These are phyloP conservation scores for Botrytis cinerea DNA, from an alignment of 2,329 filamentous ascomycete species.

Conservation along the genomic window DNA sequence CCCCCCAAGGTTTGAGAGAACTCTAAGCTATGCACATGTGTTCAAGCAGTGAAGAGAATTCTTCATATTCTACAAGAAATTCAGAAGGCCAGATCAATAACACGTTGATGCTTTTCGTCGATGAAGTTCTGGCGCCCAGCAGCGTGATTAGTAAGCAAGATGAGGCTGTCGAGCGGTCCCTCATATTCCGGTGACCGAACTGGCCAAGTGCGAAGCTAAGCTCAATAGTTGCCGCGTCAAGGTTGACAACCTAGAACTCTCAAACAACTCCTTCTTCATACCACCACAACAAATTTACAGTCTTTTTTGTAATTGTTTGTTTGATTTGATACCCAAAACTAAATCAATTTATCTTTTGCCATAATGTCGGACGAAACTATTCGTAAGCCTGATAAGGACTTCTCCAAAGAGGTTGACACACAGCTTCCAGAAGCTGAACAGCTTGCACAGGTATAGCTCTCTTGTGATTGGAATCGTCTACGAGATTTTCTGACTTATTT, in stretches of 20 bases:
- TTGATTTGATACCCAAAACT: constrained; percentile 6
- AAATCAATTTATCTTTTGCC: constrained; percentile 16
- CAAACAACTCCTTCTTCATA: constrained; percentile 13
- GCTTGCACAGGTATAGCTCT: constrained; percentile 71
- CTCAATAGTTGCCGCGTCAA: constrained; percentile 25
- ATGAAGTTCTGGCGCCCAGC: not conserved
- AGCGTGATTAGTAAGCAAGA: constrained; percentile 7
- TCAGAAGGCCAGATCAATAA: not conserved
- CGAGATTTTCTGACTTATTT: constrained; percentile 32
- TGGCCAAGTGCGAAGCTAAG: constrained; percentile 12
- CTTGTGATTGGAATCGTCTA: not conserved
- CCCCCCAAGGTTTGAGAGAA: rapidly evolving
- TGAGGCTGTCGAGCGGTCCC: not conserved
- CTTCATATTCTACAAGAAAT: not conserved
- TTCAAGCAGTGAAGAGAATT: not conserved
- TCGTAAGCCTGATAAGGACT: constrained; percentile 86
- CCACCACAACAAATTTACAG: constrained; percentile 1
- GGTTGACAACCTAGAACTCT: constrained; percentile 24
- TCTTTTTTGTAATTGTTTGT: constrained; percentile 1
- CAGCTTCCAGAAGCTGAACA: constrained; percentile 87
- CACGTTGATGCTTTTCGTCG: not conserved
- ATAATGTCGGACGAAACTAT: constrained; percentile 43
- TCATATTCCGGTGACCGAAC: constrained; percentile 2
- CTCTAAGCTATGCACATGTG: not conserved
- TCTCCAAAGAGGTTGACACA: constrained; percentile 92